These are phyloP conservation scores for Filobasidium uniguttulatum DNA, from an alignment of 1,284 basidiomycete species.

Conservation along the genomic window DNA sequence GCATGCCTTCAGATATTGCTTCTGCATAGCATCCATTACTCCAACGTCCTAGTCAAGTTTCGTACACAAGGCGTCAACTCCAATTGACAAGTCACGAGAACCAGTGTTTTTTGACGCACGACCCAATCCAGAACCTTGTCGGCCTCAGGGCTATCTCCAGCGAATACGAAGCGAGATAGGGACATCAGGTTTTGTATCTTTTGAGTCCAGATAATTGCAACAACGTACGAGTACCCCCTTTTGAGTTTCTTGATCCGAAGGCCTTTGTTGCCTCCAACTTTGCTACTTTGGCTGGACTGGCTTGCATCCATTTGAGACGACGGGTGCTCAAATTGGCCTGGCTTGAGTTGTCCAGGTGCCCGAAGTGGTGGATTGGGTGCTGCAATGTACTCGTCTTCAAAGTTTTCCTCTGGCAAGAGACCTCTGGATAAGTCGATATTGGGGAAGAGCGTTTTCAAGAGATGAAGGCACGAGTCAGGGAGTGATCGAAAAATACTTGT, in stretches of 20 bases:
- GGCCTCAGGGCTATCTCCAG: constrained; percentile 11
- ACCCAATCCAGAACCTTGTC: constrained; percentile 16
- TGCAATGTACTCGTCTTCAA: constrained; percentile 8
- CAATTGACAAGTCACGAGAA: no score
- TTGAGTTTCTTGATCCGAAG: constrained; percentile 15
- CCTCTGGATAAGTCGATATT: constrained; percentile 3
- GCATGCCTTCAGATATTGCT: constrained; percentile 13
- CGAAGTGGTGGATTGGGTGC: constrained; percentile 1
- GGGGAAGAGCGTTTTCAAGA: background rate
- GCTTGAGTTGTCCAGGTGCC: background rate
- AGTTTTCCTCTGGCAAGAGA: constrained; percentile 15
- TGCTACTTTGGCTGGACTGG: no score
- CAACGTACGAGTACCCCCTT: constrained; percentile 14
- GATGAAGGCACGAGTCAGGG: background rate
- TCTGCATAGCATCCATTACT: constrained; percentile 13
- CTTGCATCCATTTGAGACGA: background rate
- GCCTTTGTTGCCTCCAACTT: constrained; percentile 2
- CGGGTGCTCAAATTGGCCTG: constrained; percentile 1
- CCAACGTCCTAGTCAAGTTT: constrained; percentile 15
- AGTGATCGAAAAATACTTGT: constrained; percentile 11
- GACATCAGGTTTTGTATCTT: no score
- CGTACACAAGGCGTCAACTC: no score
- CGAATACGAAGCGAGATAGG: background rate
- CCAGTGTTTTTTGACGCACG: constrained; percentile 6
- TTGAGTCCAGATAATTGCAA: background rate